phyloP scores from a whole-genome alignment of 2,329 filamentous ascomycete genomes.

The Alternaria sp. region DNA sequence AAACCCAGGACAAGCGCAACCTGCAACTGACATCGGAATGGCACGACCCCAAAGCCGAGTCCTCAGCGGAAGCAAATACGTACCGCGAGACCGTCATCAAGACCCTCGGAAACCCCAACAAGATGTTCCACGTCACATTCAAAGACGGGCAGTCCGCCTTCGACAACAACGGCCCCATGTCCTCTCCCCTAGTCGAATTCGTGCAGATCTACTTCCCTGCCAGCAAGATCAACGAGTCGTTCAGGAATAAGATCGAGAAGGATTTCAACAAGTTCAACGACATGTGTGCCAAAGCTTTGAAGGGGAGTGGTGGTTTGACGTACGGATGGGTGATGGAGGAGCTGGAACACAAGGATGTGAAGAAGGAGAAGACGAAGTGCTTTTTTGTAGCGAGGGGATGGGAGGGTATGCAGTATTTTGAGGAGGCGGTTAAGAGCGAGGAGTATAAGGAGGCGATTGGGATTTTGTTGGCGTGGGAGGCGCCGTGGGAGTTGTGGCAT shows the following conservation, averaged over 20 bases:
- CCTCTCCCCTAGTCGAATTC: conserved; percentile 5
- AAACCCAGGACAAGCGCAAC: neutral
- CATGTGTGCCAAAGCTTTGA: neutral
- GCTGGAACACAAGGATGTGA: conserved; percentile 2
- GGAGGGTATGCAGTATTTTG: conserved; percentile 9
- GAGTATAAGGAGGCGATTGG: conserved; percentile 1
- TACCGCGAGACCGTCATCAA: neutral
- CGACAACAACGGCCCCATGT: neutral
- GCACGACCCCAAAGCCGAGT: conserved; percentile 1
- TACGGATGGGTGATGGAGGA: conserved; percentile 10
- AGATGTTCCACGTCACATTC: neutral
- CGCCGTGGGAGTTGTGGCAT: conserved; percentile 5
- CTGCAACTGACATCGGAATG: conserved; percentile 7
- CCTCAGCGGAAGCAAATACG: neutral
- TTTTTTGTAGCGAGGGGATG: conserved; percentile 10
- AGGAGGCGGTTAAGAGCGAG: neutral
- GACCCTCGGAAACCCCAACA: neutral
- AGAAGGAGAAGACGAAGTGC: neutral
- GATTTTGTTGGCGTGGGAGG: conserved; percentile 1
- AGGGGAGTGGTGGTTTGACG: neutral
- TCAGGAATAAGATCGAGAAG: neutral
- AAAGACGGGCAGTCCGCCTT: neutral
- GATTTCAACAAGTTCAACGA: neutral
- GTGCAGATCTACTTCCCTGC: conserved; percentile 1
- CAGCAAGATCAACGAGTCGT: neutral